Evolutionary conservation across 495 filamentous ascomycete genomes (phyloP).

Genomic region (Talaromyces proteolyticus): DNA sequence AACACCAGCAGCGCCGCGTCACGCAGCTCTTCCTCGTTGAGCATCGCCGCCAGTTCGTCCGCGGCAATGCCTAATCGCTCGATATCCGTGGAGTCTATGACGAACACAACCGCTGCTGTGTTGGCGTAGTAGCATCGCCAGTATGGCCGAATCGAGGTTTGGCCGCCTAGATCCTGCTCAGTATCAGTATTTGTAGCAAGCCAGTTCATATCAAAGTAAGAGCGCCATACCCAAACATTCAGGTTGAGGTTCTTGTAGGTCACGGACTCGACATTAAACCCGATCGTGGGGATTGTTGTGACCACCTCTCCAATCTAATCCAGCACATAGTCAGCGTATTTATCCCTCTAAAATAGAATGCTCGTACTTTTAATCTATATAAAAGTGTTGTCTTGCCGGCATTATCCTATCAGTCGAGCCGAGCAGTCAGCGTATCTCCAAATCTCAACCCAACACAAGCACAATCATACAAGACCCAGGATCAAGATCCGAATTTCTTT

Average conservation of each 20-base stretch:
- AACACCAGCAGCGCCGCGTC: slow-evolving; percentile 92
- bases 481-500: slow-evolving; percentile 98
- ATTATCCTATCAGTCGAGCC: slow-evolving; percentile 66
- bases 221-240: slow-evolving; percentile 79
- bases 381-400: slow-evolving; percentile 96
- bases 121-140: slow-evolving; percentile 99
- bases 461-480: slow-evolving; percentile 71
- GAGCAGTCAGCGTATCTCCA: not conserved
- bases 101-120: slow-evolving; percentile 98
- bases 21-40: slow-evolving; percentile 91
- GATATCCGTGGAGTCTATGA: slow-evolving; percentile 96
- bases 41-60: slow-evolving; percentile 89
- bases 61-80: slow-evolving; percentile 86
- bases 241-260: slow-evolving; percentile 97
- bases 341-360: not conserved
- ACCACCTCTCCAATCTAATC: slow-evolving; percentile 93
- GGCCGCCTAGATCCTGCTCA: slow-evolving; percentile 80
- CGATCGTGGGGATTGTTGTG: slow-evolving; percentile 97
- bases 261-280: slow-evolving; percentile 98
- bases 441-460: slow-evolving; percentile 4
- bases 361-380: slow-evolving; percentile 84
- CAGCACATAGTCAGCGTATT: not conserved
- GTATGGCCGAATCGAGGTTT: slow-evolving; percentile 95
- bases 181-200: not conserved
- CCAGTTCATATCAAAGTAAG: not conserved